Evolutionary conservation across 495 filamentous ascomycete genomes (phyloP).

Genomic region (Hypoxylon fragiforme): DNA sequence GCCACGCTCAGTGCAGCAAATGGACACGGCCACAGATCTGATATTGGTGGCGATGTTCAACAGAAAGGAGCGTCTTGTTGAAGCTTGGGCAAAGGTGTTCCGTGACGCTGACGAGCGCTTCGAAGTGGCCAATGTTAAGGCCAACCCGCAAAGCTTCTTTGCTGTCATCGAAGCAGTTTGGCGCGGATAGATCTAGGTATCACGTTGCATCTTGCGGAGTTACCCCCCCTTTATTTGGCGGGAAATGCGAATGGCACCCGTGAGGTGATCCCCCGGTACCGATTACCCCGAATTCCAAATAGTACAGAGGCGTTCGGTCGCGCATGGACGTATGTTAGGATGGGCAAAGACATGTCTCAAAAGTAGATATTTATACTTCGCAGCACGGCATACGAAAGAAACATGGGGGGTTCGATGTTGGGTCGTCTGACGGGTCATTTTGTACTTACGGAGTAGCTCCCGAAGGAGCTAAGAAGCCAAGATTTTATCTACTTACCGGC

Average conservation of each 20-base stretch:
- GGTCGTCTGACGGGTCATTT: background rate
- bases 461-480: background rate
- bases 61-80: slow-evolving; percentile 34
- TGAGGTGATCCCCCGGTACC: too few relatives aligned
- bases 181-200: slow-evolving; percentile 21
- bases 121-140: slow-evolving; percentile 26
- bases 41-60: slow-evolving; percentile 39
- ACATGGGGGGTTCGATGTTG: background rate
- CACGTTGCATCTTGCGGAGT: background rate
- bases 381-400: background rate
- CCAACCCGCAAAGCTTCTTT: slow-evolving; percentile 32
- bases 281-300: too few relatives aligned
- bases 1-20: slow-evolving; percentile 32
- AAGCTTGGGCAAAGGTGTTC: slow-evolving; percentile 37
- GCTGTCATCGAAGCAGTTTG: slow-evolving; percentile 35
- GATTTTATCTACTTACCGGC: background rate
- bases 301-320: too few relatives aligned
- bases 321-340: too few relatives aligned
- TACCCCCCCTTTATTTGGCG: background rate
- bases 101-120: slow-evolving; percentile 33
- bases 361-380: background rate
- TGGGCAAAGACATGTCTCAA: background rate
- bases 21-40: slow-evolving; percentile 36
- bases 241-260: background rate
- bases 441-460: background rate